phyloP scores from a whole-genome alignment of 441 rosid genomes.

The Corymbia calophylla region DNA sequence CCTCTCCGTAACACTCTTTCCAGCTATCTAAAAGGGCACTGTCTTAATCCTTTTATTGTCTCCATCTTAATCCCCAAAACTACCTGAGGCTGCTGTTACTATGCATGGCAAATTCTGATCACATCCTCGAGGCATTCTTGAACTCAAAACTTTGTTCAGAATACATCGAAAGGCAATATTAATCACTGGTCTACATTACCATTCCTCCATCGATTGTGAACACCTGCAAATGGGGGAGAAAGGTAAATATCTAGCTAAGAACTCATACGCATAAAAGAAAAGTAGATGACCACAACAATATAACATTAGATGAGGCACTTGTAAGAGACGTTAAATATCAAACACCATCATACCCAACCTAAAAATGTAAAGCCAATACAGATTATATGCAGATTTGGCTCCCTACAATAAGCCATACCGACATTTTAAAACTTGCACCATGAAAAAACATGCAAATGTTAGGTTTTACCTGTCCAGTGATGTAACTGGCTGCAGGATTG shows the following conservation, averaged over 20 bases:
- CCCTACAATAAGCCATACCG: neutral
- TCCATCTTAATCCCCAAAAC: neutral
- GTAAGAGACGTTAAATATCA: neutral
- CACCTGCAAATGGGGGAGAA: neutral
- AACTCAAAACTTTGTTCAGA: neutral
- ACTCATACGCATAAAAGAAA: neutral
- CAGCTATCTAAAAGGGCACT: neutral
- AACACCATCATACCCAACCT: neutral
- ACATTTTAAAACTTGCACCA: neutral
- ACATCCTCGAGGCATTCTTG: neutral
- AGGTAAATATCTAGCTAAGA: neutral
- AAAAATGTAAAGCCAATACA: neutral
- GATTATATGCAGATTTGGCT: neutral
- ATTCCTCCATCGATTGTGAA: constrained; percentile 91
- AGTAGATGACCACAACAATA: neutral
- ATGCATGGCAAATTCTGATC: neutral
- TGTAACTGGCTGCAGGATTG: neutral
- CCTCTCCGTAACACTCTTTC: neutral
- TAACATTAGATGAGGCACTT: neutral
- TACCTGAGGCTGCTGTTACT: neutral
- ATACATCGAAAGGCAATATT: neutral
- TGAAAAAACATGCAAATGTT: neutral
- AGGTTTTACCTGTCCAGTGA: neutral
- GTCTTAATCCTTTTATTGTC: neutral
- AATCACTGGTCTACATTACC: constrained; percentile 46